Percentiles rank a stretch among this genome's conserved stretches.
Conservation (phyloP, 495 filamentous ascomycete genomes). For the Letharia lupina region DNA sequence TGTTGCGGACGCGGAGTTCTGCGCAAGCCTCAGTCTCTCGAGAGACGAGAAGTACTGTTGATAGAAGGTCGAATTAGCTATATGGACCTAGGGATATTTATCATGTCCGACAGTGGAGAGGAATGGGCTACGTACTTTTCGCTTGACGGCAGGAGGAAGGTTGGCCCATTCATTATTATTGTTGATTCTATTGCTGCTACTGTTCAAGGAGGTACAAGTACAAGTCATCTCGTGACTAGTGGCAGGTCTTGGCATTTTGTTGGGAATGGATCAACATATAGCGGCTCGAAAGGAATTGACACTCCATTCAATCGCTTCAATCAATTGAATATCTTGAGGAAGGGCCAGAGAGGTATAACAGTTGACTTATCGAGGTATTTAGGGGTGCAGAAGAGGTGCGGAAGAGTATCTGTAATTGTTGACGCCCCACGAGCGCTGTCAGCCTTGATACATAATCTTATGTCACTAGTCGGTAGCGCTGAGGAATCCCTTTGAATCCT, state of each 20-base stretch:
- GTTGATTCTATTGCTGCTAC: constrained; percentile 5
- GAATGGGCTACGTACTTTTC: constrained; percentile 35
- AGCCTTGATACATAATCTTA: constrained; percentile 3
- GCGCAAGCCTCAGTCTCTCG: constrained; percentile 55
- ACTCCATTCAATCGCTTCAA: not conserved
- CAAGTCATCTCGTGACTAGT: not conserved
- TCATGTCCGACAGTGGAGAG: not conserved
- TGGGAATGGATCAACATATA: not conserved
- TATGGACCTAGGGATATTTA: not conserved
- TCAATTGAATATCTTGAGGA: not conserved
- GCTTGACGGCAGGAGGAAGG: constrained; percentile 47
- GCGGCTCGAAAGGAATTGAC: not conserved
- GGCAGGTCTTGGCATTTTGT: not conserved
- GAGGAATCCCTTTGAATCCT: not conserved
- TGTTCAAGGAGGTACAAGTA: constrained; percentile 5
- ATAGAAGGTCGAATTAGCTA: constrained; percentile 14
- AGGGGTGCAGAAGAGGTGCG: not conserved
- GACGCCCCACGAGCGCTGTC: not conserved
- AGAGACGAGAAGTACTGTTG: constrained; percentile 59
- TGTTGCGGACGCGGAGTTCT: constrained; percentile 31
- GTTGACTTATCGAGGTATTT: not conserved
- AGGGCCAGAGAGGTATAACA: not conserved
- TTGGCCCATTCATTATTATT: constrained; percentile 38
- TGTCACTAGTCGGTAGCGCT: not conserved
- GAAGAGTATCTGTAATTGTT: not conserved